Conservation (phyloP, 2,329 filamentous ascomycete genomes). For the Sarocladium kiliense region DNA sequence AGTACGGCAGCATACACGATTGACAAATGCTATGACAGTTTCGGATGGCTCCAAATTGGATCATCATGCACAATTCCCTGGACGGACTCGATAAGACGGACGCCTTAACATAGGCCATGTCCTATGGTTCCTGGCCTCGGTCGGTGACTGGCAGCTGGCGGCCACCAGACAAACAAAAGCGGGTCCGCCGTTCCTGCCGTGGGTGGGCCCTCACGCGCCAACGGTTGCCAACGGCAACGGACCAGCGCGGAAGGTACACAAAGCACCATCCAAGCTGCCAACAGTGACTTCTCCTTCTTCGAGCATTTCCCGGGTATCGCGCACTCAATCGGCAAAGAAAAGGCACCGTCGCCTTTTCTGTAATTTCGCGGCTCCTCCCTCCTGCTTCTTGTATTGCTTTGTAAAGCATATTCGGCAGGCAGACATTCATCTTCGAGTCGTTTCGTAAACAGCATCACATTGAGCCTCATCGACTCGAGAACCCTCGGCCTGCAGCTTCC, state of each 20-base stretch:
- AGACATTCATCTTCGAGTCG: neutral
- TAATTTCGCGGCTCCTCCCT: neutral
- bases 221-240: slow-evolving; percentile 28
- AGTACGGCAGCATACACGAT: neutral
- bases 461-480: neutral
- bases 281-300: slow-evolving; percentile 11
- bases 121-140: neutral
- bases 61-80: slow-evolving; percentile 1
- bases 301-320: slow-evolving; percentile 7
- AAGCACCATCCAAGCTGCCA: slow-evolving; percentile 18
- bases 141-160: neutral
- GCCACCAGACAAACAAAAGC: slow-evolving; percentile 5
- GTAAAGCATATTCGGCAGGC: neutral
- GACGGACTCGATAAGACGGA: neutral
- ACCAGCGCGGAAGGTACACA: slow-evolving; percentile 27
- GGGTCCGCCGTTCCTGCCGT: slow-evolving; percentile 4
- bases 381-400: slow-evolving; percentile 1
- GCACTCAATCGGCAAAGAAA: slow-evolving; percentile 2
- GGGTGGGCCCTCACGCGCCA: neutral
- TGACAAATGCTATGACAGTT: neutral
- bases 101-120: neutral
- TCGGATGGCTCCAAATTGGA: neutral
- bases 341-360: neutral
- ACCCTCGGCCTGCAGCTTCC: neutral
- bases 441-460: neutral